Evolutionary conservation across 495 filamentous ascomycete genomes (phyloP).

Genomic region (Lasiosphaeria ovina): DNA sequence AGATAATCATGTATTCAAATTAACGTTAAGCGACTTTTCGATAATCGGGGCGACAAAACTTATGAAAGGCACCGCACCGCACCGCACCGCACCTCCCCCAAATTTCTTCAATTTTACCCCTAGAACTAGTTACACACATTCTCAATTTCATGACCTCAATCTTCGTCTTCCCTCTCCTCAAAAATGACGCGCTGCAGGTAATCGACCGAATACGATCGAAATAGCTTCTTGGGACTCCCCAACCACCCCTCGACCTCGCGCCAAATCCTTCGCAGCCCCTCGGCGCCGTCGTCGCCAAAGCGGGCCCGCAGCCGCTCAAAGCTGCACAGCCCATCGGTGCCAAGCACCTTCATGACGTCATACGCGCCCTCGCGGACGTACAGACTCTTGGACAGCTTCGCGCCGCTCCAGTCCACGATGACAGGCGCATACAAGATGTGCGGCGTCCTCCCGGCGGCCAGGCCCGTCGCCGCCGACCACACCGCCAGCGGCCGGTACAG

Average conservation of each 20-base stretch:
- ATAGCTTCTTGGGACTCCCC: slow-evolving; percentile 5
- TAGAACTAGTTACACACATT: too few species aligned
- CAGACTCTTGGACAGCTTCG: slow-evolving; percentile 33
- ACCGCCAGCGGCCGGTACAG: slow-evolving; percentile 19
- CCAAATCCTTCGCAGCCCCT: slow-evolving; percentile 8
- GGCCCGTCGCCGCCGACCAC: slow-evolving; percentile 21
- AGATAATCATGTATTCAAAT: too few species aligned
- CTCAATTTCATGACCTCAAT: too few species aligned
- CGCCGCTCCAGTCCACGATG: slow-evolving; percentile 34
- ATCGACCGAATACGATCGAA: slow-evolving; percentile 8
- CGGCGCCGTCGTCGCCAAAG: slow-evolving; percentile 5
- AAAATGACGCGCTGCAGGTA: too few species aligned
- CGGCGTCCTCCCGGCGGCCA: slow-evolving; percentile 11
- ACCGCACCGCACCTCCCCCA: too few species aligned
- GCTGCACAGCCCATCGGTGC: slow-evolving; percentile 10
- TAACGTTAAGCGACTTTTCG: too few species aligned
- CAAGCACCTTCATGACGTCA: slow-evolving; percentile 13
- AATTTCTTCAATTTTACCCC: too few species aligned
- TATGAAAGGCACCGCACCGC: too few species aligned
- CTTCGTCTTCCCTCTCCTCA: too few species aligned
- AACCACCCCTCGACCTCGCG: slow-evolving; percentile 8
- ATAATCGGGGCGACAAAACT: too few species aligned
- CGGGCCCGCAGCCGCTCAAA: slow-evolving; percentile 7
- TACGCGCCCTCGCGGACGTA: slow-evolving; percentile 31
- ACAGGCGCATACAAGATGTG: slow-evolving; percentile 30